These are phyloP conservation scores for Dothideomycetes sp. DNA, from an alignment of 2,329 filamentous ascomycete species.

Conservation along the genomic window DNA sequence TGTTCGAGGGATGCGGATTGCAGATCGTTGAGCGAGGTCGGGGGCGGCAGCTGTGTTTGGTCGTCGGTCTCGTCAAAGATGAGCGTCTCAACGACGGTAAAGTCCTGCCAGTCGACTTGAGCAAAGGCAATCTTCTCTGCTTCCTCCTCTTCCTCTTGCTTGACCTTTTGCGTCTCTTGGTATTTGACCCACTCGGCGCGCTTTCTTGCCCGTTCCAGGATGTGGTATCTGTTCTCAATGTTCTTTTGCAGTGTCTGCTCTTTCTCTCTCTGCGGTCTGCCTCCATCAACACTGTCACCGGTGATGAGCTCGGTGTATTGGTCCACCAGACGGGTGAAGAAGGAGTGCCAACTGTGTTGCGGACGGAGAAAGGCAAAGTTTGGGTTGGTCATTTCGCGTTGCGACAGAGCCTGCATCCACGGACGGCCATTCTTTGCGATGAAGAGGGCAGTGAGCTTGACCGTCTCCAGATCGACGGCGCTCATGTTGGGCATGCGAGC, in stretches of 20 bases:
- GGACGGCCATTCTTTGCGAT: constrained; percentile 85
- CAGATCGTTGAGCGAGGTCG: constrained; percentile 79
- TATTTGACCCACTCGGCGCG: constrained; percentile 80
- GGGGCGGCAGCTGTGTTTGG: constrained; percentile 72
- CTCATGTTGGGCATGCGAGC: constrained; percentile 96
- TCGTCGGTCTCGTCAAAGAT: constrained; percentile 85
- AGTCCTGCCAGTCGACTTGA: constrained; percentile 96
- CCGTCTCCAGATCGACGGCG: constrained; percentile 72
- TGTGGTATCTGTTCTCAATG: constrained; percentile 64
- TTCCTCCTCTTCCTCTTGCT: constrained; percentile 80
- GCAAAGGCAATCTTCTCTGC: constrained; percentile 67
- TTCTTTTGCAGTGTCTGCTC: constrained; percentile 65
- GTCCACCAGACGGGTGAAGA: constrained; percentile 84
- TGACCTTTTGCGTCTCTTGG: constrained; percentile 73
- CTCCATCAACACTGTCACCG: constrained; percentile 55
- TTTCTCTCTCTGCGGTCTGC: constrained; percentile 60
- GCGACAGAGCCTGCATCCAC: constrained; percentile 82
- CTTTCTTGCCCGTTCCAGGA: constrained; percentile 71
- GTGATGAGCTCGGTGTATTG: constrained; percentile 79
- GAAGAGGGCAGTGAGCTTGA: constrained; percentile 73
- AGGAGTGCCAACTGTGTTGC: constrained; percentile 92
- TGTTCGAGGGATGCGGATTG: constrained; percentile 93
- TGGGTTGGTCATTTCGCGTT: constrained; percentile 79
- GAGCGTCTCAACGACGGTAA: constrained; percentile 90
- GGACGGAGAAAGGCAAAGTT: constrained; percentile 95